A percentile compares a stretch with the other conserved stretches of the same genome.
Evolutionary conservation across 1,284 basidiomycete species (phyloP).

Genomic region (Malassezia slooffiae): DNA sequence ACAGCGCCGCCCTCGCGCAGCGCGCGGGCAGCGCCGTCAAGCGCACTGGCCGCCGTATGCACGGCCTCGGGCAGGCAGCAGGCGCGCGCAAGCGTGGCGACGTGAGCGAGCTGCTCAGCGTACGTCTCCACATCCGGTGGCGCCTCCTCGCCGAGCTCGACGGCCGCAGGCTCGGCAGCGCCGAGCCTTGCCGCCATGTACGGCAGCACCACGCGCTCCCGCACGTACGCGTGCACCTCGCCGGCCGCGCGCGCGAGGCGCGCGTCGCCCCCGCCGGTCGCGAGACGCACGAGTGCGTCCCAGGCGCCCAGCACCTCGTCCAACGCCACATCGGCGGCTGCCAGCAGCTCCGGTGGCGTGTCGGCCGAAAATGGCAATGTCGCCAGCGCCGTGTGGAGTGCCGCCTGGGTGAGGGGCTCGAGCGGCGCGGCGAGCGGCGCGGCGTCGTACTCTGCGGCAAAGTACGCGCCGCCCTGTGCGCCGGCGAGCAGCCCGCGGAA

Average conservation of each 20-base stretch:
- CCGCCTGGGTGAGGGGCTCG: constrained; percentile 1
- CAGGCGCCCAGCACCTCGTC: constrained; percentile 7
- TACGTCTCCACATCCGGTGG: constrained; percentile 31
- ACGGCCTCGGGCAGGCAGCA: constrained; percentile 17
- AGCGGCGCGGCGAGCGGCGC: constrained; percentile 1
- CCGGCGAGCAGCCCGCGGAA: constrained; percentile 1
- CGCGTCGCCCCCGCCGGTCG: neutral
- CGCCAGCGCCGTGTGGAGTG: constrained; percentile 6
- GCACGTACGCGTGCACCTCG: constrained; percentile 22
- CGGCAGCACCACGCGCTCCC: constrained; percentile 26
- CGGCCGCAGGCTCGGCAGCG: constrained; percentile 13
- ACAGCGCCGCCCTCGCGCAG: constrained; percentile 9
- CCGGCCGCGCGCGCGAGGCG: constrained; percentile 3
- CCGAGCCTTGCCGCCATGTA: constrained; percentile 31
- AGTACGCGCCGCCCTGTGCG: neutral
- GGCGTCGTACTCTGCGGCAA: neutral
- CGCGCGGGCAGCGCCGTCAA: too few relatives aligned
- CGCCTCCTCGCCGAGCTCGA: constrained; percentile 21
- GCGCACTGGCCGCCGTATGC: too few relatives aligned
- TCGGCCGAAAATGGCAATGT: constrained; percentile 22
- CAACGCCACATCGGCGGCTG: constrained; percentile 7
- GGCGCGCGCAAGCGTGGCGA: constrained; percentile 28
- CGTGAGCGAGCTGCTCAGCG: constrained; percentile 31
- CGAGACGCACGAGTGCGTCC: constrained; percentile 1
- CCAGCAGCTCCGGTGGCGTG: constrained; percentile 10